phyloP scores from a whole-genome alignment of 2,329 filamentous ascomycete species.

The Colletotrichum gigasporum region DNA sequence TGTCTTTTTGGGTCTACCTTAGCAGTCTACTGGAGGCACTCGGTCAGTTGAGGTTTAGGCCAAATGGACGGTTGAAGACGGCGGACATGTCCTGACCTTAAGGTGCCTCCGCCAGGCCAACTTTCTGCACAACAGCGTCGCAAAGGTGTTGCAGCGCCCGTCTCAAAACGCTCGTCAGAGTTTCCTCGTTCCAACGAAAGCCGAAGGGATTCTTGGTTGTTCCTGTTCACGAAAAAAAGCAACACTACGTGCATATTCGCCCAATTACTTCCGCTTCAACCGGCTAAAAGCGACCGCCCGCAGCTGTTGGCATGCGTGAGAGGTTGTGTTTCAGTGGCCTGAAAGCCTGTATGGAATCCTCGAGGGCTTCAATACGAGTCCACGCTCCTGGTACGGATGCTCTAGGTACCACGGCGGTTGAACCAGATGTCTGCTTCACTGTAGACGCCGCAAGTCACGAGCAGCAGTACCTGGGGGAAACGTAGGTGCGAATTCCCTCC shows the following conservation, averaged over 20 bases:
- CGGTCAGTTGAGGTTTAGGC: no score
- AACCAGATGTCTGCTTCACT: background rate
- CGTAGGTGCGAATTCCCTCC: constrained; percentile 4
- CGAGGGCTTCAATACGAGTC: background rate
- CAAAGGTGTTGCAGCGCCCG: background rate
- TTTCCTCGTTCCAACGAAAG: background rate
- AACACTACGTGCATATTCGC: background rate
- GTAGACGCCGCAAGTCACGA: background rate
- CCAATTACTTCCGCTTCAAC: background rate
- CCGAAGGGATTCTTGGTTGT: background rate
- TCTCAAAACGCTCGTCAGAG: background rate
- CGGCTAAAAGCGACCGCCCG: background rate
- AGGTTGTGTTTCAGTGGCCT: background rate
- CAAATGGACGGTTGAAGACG: background rate
- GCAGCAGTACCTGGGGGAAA: background rate
- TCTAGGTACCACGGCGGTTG: background rate
- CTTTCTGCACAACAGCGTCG: background rate
- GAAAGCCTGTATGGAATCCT: background rate
- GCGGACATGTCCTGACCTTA: no score
- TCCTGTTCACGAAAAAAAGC: background rate
- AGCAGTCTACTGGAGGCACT: no score
- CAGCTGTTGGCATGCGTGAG: background rate
- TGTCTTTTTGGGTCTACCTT: no score
- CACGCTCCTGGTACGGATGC: background rate
- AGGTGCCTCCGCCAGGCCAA: background rate